phyloP scores from a whole-genome alignment of 306 rosid species.

The Quercus agrifolia region DNA sequence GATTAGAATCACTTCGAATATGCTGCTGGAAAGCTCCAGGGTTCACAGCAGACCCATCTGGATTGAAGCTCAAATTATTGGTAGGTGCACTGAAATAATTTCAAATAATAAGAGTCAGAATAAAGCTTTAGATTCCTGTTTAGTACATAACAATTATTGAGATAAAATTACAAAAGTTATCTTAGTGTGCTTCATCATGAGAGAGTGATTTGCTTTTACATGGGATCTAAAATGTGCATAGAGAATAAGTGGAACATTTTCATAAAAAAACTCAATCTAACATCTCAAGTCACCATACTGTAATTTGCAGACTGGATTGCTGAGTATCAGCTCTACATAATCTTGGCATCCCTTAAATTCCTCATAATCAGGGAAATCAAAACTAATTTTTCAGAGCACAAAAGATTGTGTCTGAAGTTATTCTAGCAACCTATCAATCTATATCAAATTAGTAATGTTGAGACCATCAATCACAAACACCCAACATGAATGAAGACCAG shows the following conservation, averaged over 20 bases:
- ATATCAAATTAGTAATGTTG: background rate
- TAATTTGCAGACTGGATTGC: background rate
- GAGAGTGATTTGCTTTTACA: background rate
- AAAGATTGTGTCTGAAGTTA: background rate
- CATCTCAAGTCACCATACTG: background rate
- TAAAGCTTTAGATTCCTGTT: background rate
- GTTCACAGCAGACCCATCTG: slow-evolving; percentile 89
- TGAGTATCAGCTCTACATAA: background rate
- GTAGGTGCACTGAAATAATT: slow-evolving; percentile 59
- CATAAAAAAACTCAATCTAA: background rate
- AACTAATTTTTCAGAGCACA: background rate
- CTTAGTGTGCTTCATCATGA: background rate
- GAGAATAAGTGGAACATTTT: background rate
- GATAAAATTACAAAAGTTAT: background rate
- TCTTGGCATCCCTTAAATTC: background rate
- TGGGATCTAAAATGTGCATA: background rate
- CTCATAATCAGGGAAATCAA: background rate
- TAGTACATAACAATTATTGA: background rate
- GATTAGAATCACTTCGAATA: slow-evolving; percentile 62
- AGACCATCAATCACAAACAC: background rate
- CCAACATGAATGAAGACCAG: background rate
- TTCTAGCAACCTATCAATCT: background rate
- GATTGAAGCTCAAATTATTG: slow-evolving; percentile 60
- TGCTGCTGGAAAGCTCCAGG: slow-evolving; percentile 93
- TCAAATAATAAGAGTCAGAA: slow-evolving; percentile 2